Evolutionary conservation across 805 yeast species (phyloP).

Genomic region (Saturnispora besseyi): DNA sequence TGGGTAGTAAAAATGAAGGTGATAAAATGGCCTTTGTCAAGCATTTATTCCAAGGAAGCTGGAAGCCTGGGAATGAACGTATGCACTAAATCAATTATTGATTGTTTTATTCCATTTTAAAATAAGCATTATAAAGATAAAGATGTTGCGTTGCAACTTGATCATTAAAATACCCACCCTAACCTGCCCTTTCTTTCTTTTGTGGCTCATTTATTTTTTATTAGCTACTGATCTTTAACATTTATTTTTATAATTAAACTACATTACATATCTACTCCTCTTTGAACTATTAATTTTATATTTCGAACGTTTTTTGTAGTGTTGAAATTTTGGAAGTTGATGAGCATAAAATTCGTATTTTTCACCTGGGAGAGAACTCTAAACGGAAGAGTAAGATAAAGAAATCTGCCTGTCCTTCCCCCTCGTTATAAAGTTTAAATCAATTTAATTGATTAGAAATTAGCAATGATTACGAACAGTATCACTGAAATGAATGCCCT

Average conservation of each 20-base stretch:
- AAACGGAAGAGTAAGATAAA: neutral
- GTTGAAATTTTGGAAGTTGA: neutral
- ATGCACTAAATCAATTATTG: neutral
- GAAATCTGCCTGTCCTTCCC: neutral
- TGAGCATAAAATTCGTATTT: neutral
- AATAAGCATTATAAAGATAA: too few species aligned
- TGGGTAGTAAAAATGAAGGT: slow-evolving; percentile 42
- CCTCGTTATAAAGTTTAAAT: too few species aligned
- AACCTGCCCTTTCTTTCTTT: too few species aligned
- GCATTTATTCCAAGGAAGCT: slow-evolving; percentile 57
- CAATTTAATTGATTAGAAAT: neutral
- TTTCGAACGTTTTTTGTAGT: neutral
- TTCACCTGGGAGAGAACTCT: neutral
- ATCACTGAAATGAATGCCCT: neutral
- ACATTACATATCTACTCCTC: too few species aligned
- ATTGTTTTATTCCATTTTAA: neutral
- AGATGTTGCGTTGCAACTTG: too few species aligned
- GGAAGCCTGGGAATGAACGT: slow-evolving; percentile 38
- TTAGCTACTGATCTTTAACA: too few species aligned
- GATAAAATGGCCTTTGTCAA: slow-evolving; percentile 49
- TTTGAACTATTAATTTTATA: too few species aligned
- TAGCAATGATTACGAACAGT: neutral
- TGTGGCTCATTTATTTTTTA: too few species aligned
- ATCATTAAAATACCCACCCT: too few species aligned
- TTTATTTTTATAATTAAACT: too few species aligned